Conservation (phyloP, 2,329 filamentous ascomycete species). For the Lanzia echinophila region DNA sequence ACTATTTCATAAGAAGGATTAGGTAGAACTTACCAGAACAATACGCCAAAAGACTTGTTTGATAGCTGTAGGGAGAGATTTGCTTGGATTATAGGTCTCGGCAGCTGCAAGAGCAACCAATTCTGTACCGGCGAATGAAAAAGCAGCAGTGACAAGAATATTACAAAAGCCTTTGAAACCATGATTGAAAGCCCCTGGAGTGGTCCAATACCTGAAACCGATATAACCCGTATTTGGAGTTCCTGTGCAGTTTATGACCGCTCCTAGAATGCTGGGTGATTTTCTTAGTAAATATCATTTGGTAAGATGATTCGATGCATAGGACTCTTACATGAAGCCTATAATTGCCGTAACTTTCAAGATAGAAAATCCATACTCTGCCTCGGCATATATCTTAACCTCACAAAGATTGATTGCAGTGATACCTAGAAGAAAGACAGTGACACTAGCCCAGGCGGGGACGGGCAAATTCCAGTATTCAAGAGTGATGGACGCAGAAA, state of each 20-base stretch:
- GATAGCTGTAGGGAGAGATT: slow-evolving; percentile 76
- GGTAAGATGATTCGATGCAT: background rate
- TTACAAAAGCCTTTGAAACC: slow-evolving; percentile 76
- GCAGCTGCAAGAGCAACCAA: slow-evolving; percentile 71
- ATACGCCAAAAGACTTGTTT: slow-evolving; percentile 99
- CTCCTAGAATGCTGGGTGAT: slow-evolving; percentile 64
- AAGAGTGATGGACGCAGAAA: slow-evolving; percentile 78
- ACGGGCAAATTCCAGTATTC: slow-evolving; percentile 71
- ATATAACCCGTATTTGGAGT: slow-evolving; percentile 71
- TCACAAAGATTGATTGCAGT: slow-evolving; percentile 80
- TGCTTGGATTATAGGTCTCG: slow-evolving; percentile 71
- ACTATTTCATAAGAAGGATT: slow-evolving; percentile 32
- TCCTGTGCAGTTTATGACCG: slow-evolving; percentile 80
- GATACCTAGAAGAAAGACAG: slow-evolving; percentile 71
- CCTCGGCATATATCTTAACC: slow-evolving; percentile 82
- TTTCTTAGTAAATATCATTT: slow-evolving; percentile 10
- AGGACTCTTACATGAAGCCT: slow-evolving; percentile 67
- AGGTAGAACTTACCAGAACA: slow-evolving; percentile 57
- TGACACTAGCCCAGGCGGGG: slow-evolving; percentile 76
- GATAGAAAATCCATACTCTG: slow-evolving; percentile 80
- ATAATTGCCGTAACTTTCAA: slow-evolving; percentile 84
- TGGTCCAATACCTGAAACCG: slow-evolving; percentile 68
- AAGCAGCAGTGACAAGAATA: slow-evolving; percentile 70
- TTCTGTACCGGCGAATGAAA: slow-evolving; percentile 72
- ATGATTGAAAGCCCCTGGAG: slow-evolving; percentile 75